A percentile compares a stretch with the other conserved stretches of the same genome.
These are phyloP conservation scores for Starmerella bacillaris DNA, from an alignment of 805 yeast genomes.

Conservation along the genomic window DNA sequence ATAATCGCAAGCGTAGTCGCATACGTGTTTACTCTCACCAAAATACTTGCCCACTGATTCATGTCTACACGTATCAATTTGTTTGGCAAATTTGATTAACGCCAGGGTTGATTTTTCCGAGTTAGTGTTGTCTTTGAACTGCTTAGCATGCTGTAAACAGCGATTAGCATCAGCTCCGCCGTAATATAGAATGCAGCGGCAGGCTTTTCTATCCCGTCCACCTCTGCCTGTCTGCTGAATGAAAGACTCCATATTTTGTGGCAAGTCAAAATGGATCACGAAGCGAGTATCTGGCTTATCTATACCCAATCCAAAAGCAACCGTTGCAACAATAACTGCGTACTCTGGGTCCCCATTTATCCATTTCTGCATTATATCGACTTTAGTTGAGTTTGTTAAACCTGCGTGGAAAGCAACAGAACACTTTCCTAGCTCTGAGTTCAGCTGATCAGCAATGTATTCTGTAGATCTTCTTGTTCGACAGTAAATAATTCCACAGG, in stretches of 20 bases:
- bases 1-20: conserved; percentile 69
- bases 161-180: conserved; percentile 26
- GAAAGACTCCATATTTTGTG: conserved; percentile 82
- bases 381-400: conserved; percentile 44
- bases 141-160: conserved; percentile 51
- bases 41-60: conserved; percentile 73
- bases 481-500: conserved; percentile 74
- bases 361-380: conserved; percentile 57
- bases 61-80: conserved; percentile 63
- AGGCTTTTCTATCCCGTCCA: conserved; percentile 78
- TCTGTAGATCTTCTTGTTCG: conserved; percentile 83
- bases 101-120: conserved; percentile 7
- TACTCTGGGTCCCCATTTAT: conserved; percentile 36
- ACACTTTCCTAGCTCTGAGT: conserved; percentile 40
- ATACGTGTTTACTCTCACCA: conserved; percentile 54
- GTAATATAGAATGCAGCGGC: conserved; percentile 71
- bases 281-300: conserved; percentile 90
- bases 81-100: conserved; percentile 10
- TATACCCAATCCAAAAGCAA: conserved; percentile 98
- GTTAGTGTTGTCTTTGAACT: conserved; percentile 31
- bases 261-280: conserved; percentile 76
- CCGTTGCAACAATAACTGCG: conserved; percentile 83
- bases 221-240: conserved; percentile 98
- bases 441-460: conserved; percentile 39
- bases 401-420: conserved; percentile 85